A percentile compares a stretch with the other conserved stretches of the same genome.
Evolutionary conservation across 495 filamentous ascomycete species (phyloP).

Genomic region (Gamarada debralockiae): DNA sequence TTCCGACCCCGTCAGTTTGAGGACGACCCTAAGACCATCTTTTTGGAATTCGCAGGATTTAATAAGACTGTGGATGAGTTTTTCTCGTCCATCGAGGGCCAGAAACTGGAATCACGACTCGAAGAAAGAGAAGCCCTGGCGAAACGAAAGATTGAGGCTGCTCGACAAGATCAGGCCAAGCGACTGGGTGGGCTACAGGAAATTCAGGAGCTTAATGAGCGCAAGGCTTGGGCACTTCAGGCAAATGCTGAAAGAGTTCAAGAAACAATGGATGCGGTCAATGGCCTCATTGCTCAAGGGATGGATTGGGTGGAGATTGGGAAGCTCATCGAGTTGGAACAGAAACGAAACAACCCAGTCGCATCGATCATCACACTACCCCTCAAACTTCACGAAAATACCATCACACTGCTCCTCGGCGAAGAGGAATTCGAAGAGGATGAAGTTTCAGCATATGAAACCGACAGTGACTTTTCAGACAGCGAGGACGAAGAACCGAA

Average conservation of each 20-base stretch:
- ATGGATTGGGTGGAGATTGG: slow-evolving; percentile 97
- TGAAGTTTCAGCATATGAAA: slow-evolving; percentile 50
- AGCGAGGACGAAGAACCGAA: slow-evolving; percentile 48
- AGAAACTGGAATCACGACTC: slow-evolving; percentile 80
- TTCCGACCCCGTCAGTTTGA: slow-evolving; percentile 85
- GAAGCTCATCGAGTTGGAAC: slow-evolving; percentile 81
- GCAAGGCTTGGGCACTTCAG: slow-evolving; percentile 86
- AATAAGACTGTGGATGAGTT: slow-evolving; percentile 95
- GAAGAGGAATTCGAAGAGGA: slow-evolving; percentile 63
- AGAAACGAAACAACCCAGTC: slow-evolving; percentile 74
- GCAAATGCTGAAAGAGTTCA: slow-evolving; percentile 85
- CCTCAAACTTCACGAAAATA: slow-evolving; percentile 85
- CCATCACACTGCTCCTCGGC: slow-evolving; percentile 72
- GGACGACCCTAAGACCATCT: slow-evolving; percentile 53
- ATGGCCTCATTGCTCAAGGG: slow-evolving; percentile 80
- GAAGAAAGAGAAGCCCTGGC: slow-evolving; percentile 78
- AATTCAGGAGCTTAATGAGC: slow-evolving; percentile 75
- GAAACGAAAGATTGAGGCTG: slow-evolving; percentile 75
- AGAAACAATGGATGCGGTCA: slow-evolving; percentile 88
- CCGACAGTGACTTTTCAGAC: slow-evolving; percentile 59
- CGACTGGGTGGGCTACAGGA: slow-evolving; percentile 77
- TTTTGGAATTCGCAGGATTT: slow-evolving; percentile 76
- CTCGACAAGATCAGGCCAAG: slow-evolving; percentile 75
- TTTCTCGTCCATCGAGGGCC: slow-evolving; percentile 92
- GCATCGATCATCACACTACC: slow-evolving; percentile 85